Evolutionary conservation across 208 protist genomes (phyloP).

Genomic region (Naegleria lovaniensis): DNA sequence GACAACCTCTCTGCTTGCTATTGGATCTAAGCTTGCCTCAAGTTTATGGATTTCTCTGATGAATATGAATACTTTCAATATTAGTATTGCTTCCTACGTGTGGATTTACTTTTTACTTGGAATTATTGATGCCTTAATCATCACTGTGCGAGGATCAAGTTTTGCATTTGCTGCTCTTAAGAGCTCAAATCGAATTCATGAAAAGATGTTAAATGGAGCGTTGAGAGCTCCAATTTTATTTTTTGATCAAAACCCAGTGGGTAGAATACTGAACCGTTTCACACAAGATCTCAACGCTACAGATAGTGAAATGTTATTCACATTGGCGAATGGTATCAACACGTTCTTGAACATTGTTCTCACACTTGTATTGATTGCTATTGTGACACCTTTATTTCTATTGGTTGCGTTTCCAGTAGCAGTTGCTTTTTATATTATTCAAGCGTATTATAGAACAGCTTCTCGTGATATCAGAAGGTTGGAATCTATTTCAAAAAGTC

Average conservation of each 20-base stretch:
- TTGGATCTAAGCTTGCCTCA: background rate
- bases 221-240: slow-evolving; percentile 62
- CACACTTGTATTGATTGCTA: background rate
- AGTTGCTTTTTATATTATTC: slow-evolving; percentile 64
- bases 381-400: slow-evolving; percentile 28
- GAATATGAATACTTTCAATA: background rate
- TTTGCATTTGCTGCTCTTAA: background rate
- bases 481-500: slow-evolving; percentile 71
- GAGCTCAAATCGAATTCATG: slow-evolving; percentile 47
- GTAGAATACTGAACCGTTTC: slow-evolving; percentile 88
- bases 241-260: slow-evolving; percentile 86
- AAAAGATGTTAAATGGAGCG: slow-evolving; percentile 50
- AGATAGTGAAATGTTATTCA: slow-evolving; percentile 45
- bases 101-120: background rate
- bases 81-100: background rate
- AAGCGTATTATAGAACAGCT: slow-evolving; percentile 66
- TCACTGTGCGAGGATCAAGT: background rate
- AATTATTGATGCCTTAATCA: background rate
- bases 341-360: background rate
- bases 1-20: too few relatives aligned
- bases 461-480: slow-evolving; percentile 77
- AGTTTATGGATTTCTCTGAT: background rate
- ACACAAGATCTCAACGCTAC: slow-evolving; percentile 75
- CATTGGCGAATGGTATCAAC: background rate
- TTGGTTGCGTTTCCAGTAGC: slow-evolving; percentile 46